phyloP scores from a whole-genome alignment of 1,139 yeast species.

The Williopsis jadinii region DNA sequence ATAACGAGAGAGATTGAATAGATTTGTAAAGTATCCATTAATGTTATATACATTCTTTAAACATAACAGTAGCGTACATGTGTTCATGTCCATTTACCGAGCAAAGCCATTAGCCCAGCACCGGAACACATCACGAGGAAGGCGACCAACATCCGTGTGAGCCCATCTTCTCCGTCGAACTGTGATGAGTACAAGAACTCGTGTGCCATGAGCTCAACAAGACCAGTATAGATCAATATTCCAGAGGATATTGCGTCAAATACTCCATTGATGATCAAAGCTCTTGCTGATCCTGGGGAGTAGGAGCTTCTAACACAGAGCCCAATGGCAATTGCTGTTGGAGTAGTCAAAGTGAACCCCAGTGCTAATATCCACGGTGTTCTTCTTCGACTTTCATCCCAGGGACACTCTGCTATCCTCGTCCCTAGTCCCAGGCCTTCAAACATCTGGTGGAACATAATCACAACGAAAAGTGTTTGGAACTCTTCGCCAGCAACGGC shows the following conservation, averaged over 20 bases:
- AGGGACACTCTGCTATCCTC: conserved; percentile 65
- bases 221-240: conserved; percentile 74
- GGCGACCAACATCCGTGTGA: conserved; percentile 28
- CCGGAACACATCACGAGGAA: conserved; percentile 49
- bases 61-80: conserved; percentile 6
- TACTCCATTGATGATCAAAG: conserved; percentile 67
- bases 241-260: conserved; percentile 86
- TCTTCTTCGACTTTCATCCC: conserved; percentile 38
- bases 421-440: conserved; percentile 93
- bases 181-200: conserved; percentile 71
- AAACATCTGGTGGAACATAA: conserved; percentile 86
- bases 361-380: conserved; percentile 56
- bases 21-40: too few relatives aligned
- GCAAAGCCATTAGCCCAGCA: conserved; percentile 76
- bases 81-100: conserved; percentile 92
- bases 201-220: conserved; percentile 78
- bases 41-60: too few relatives aligned
- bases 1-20: conserved; percentile 14
- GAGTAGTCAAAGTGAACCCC: conserved; percentile 69
- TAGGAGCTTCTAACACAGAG: conserved; percentile 71
- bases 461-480: conserved; percentile 65
- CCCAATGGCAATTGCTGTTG: conserved; percentile 81
- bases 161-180: conserved; percentile 33
- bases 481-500: conserved; percentile 80
- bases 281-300: conserved; percentile 55